phyloP scores from a whole-genome alignment of 2,329 filamentous ascomycete genomes.

The Penicillium nordicum region DNA sequence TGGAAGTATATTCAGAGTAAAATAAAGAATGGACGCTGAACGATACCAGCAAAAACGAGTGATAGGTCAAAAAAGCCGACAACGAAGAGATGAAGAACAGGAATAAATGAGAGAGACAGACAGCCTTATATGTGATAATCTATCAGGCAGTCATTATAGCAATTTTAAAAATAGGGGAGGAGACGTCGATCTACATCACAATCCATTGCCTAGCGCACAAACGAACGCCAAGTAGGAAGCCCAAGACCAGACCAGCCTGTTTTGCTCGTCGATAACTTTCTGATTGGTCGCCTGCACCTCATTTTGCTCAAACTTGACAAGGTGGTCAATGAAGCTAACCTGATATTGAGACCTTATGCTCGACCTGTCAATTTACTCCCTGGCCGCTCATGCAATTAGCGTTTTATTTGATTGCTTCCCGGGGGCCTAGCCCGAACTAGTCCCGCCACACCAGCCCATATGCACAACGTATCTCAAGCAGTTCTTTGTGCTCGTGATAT shows the following conservation, averaged over 20 bases:
- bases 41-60: constrained; percentile 24
- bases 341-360: not conserved
- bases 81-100: constrained; percentile 8
- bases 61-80: constrained; percentile 14
- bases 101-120: not conserved
- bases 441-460: not conserved
- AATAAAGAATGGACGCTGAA: constrained; percentile 27
- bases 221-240: not conserved
- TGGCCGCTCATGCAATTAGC: not conserved
- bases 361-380: not conserved
- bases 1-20: constrained; percentile 2
- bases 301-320: not conserved
- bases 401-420: not conserved
- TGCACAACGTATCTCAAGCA: not conserved
- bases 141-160: not conserved
- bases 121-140: constrained; percentile 3
- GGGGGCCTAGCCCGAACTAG: not conserved
- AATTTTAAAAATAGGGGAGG: constrained; percentile 10
- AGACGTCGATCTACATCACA: constrained; percentile 12
- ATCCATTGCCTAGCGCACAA: constrained; percentile 1
- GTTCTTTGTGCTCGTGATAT: not conserved
- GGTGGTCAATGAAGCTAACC: not conserved
- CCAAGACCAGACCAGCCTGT: constrained; percentile 14
- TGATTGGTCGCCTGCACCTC: constrained; percentile 11
- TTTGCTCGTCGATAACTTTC: not conserved